Evolutionary conservation across 306 rosid genomes (phyloP).

Genomic region (Vigna trinervia): DNA sequence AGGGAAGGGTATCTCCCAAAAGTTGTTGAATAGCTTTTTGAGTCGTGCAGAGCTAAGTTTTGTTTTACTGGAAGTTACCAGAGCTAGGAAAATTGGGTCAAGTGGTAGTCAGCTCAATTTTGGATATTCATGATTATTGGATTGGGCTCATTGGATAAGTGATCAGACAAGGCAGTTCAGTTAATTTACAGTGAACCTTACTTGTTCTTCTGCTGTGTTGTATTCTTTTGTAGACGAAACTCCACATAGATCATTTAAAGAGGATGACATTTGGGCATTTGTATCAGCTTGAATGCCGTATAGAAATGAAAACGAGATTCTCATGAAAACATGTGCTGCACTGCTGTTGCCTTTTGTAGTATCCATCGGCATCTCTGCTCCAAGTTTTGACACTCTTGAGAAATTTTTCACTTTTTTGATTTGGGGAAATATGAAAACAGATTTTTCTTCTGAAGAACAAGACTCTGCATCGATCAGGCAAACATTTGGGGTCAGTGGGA

Average conservation of each 20-base stretch:
- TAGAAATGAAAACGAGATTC: constrained; percentile 23
- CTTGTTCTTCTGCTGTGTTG: constrained; percentile 11
- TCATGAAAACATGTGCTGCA: neutral
- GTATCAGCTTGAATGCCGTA: constrained; percentile 12
- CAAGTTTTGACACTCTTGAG: constrained; percentile 4
- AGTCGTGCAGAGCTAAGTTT: constrained; percentile 34
- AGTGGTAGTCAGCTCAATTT: constrained; percentile 24
- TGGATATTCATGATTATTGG: constrained; percentile 5
- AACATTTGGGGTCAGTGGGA: constrained; percentile 30
- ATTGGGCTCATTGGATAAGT: constrained; percentile 33
- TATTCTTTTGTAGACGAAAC: constrained; percentile 33
- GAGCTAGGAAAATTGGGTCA: constrained; percentile 1
- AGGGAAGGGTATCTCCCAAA: constrained; percentile 82
- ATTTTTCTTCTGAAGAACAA: constrained; percentile 15
- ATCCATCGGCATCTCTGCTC: neutral
- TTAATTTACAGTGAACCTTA: neutral
- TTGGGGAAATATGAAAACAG: constrained; percentile 1
- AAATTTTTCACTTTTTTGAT: constrained; percentile 3
- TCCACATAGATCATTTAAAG: constrained; percentile 20
- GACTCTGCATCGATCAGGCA: constrained; percentile 28
- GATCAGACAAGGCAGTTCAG: constrained; percentile 28
- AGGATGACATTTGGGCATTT: constrained; percentile 6
- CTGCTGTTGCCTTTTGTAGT: neutral
- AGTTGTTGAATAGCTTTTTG: constrained; percentile 47
- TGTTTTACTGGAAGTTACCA: constrained; percentile 9